Percentiles rank a stretch among this genome's conserved stretches.
These are phyloP conservation scores for Brasilioporus rufonigricans DNA, from an alignment of 768 basidiomycete species.

Conservation along the genomic window DNA sequence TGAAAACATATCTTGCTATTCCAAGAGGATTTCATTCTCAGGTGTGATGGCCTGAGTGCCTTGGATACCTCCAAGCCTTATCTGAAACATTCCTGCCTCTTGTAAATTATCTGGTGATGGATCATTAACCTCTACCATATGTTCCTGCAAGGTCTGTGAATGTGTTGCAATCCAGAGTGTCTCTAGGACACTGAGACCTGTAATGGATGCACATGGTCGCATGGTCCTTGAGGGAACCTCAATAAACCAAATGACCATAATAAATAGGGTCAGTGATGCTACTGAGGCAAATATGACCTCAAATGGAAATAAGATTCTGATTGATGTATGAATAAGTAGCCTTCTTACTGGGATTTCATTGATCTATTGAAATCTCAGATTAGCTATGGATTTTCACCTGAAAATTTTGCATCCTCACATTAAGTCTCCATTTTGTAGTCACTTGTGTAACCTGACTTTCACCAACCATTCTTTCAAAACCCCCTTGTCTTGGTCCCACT, in stretches of 20 bases:
- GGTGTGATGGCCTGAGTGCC: not conserved
- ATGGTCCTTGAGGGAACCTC: not conserved
- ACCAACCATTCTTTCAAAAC: constrained; percentile 1
- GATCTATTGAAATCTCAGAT: not conserved
- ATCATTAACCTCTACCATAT: not conserved
- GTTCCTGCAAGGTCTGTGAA: not conserved
- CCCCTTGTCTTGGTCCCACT: constrained; percentile 1
- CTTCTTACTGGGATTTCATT: constrained; percentile 13
- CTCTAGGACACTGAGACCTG: constrained; percentile 15
- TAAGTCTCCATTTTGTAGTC: constrained; percentile 8
- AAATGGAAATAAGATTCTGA: not conserved
- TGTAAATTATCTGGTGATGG: not conserved
- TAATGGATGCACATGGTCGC: not conserved
- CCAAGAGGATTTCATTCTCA: not conserved
- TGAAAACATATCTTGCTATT: not conserved
- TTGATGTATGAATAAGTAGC: not conserved
- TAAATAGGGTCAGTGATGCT: constrained; percentile 5
- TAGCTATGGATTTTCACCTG: not conserved
- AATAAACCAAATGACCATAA: not conserved
- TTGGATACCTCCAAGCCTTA: not conserved
- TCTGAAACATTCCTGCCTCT: constrained; percentile 9
- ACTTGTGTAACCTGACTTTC: constrained; percentile 6
- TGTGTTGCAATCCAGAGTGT: constrained; percentile 8
- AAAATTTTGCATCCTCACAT: constrained; percentile 6
- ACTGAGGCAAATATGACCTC: not conserved